Base-by-base conservation (phyloP, 1,284 basidiomycete genomes). In the Pholiota adiposa region DNA sequence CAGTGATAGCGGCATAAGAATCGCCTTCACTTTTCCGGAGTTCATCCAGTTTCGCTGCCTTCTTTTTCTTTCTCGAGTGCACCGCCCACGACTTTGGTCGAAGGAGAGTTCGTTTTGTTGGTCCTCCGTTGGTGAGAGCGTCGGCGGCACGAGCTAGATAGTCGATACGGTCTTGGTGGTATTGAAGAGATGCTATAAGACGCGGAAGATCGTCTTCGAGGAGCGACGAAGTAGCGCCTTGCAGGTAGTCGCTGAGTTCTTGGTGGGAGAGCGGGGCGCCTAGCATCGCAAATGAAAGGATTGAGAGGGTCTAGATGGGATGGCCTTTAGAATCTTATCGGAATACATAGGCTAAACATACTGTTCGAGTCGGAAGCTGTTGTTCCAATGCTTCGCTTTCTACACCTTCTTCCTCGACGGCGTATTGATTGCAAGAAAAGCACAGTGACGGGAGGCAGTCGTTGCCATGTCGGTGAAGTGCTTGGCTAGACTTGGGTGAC, bases 1-100 rank as follows among this genome's bases (percentile, higher is more conserved):
- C 54, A 33, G 34, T 34, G 33, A 56, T 56, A 41, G 46, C 54
- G 14, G 54, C 46, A 11, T 50, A 50, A n/a, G 54, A 56, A 19
- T 25, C 38, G 19, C 54, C 46, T 31, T 56, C 36, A 11, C 54
- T 27, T 41, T 23, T 50, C 54, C 54, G 54, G 46, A 56, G 54
- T 50, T 56, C 54, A 31, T 56, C 54, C 54, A 56, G 27, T 1
- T 46, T 29, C 25, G 48, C 33, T 16, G 23, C 46, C n/a, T 50
- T 40, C 34, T 40, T 49, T 29, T 50, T 56, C 36, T 25, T 40
- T 29, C 33, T 50, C 34, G 54, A 46, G 11, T 11, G 27, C 21
- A 21, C 16, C 14, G 25, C 23, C 54, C 54, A 56, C 14, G 36
- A 40, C 8, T 46, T 33, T 21, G 54, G 54, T 38, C n/a, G 33